phyloP scores from a whole-genome alignment of 2,329 filamentous ascomycete species.

The Colletotrichum lentis region DNA sequence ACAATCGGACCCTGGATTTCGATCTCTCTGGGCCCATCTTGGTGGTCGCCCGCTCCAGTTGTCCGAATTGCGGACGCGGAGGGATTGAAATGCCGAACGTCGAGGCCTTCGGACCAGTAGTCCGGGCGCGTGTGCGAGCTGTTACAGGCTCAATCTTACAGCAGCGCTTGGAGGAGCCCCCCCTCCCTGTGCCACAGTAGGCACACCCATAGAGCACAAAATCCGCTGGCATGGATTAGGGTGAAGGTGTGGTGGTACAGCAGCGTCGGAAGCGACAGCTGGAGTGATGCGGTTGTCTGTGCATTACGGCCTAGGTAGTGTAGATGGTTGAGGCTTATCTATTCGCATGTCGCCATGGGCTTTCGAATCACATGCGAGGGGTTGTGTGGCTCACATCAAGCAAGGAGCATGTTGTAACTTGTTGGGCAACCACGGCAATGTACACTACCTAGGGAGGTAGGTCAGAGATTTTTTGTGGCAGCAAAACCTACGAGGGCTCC shows the following conservation, averaged over 20 bases:
- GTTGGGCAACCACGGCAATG: background rate
- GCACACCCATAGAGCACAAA: background rate
- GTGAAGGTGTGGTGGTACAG: background rate
- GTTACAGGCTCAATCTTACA: background rate
- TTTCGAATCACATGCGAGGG: background rate
- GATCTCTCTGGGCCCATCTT: conserved; percentile 8
- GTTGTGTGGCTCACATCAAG: background rate
- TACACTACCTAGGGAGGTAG: background rate
- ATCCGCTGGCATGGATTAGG: background rate
- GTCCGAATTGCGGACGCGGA: conserved; percentile 33
- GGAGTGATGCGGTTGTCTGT: background rate
- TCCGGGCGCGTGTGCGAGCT: background rate
- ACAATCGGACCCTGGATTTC: conserved; percentile 26
- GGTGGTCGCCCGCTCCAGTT: background rate
- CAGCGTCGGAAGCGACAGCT: too few relatives aligned
- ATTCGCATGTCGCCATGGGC: background rate
- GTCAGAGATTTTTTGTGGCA: background rate
- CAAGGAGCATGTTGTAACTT: too few relatives aligned
- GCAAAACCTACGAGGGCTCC: too few relatives aligned
- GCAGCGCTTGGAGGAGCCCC: background rate
- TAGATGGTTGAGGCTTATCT: background rate
- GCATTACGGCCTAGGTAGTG: background rate
- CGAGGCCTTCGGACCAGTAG: conserved; percentile 18
- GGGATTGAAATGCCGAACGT: conserved; percentile 31
- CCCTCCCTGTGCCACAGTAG: too few relatives aligned